Evolutionary conservation across 1,284 basidiomycete genomes (phyloP), one percentile per base, ranked within the genome.

Genomic region (Moesziomyces sp.): DNA sequence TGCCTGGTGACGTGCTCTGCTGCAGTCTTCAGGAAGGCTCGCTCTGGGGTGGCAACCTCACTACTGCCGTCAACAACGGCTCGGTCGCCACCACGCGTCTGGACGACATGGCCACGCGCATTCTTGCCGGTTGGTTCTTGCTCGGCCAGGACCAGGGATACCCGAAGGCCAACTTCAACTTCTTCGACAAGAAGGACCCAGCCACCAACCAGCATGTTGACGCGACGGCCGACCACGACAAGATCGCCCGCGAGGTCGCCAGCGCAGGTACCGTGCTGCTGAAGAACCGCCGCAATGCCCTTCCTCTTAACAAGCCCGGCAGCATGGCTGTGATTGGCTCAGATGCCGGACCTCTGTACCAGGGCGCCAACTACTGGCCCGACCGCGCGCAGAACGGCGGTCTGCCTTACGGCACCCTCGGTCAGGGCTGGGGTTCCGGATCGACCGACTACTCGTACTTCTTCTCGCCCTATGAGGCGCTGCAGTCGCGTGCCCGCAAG

Each of bases 391-490:
- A 64, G 54, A 70, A 70, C 21, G 86, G 85, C n/a, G 86, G 86
- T 5, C 64, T 83, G n/a, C 79, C 85, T 19, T 86, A 86, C 52
- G 91, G 91, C 35, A 88, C 90, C n/a, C 86, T 93, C 2, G 92
- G 91, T 6, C 90, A 92, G 88, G 92, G 92, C 30, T 93, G 93
- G 92, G 93, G 80, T 28, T 78, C 75, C 5, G 91, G 91, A 55
- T 83, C 87, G 8, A 83, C 81, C 46, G 80, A 87, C 28, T 87
- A 85, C 81, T 85, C 86, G 0, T 87, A 87, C 81, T 85, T 88
- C 38, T 83, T 88, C 57, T 85, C 86, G 28, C 86, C 76, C 2
- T 77, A 91, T 51, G 89, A 91, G 77, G 91, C 92, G 18, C 89
- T 95, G 68, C 90, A 92, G 76, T 79, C 78, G 0, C 84, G 84